A percentile compares a stretch with the other conserved stretches of the same genome.
Conservation (phyloP, 1,284 basidiomycete species). For the Exobasidium rhododendri region DNA sequence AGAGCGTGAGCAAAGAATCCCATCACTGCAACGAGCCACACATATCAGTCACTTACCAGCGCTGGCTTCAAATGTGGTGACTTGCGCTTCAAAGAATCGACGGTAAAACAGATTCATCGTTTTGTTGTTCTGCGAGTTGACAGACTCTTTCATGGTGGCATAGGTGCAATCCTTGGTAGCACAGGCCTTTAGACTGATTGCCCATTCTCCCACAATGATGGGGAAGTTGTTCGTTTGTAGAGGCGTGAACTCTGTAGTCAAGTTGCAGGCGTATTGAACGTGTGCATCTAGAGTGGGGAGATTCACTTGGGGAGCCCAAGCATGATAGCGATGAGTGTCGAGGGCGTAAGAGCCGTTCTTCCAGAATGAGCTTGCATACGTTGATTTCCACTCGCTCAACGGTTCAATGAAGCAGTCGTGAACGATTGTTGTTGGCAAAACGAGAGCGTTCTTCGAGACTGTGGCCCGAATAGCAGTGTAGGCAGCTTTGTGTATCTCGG, state of each 20-base stretch:
- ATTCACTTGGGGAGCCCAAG: conserved; percentile 5
- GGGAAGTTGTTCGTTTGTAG: not conserved
- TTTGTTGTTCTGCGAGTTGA: conserved; percentile 14
- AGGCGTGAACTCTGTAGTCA: not conserved
- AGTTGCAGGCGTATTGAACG: conserved; percentile 10
- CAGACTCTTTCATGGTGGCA: conserved; percentile 15
- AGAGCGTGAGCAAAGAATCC: too few relatives aligned
- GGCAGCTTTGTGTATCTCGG: conserved; percentile 46
- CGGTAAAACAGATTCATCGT: conserved; percentile 16
- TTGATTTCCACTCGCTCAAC: conserved; percentile 15
- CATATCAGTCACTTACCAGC: too few relatives aligned
- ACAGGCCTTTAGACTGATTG: conserved; percentile 13
- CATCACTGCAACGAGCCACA: too few relatives aligned
- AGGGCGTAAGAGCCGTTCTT: conserved; percentile 2
- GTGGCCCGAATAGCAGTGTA: conserved; percentile 42
- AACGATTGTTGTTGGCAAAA: conserved; percentile 52
- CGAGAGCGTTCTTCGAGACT: conserved; percentile 20
- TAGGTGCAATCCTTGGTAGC: not conserved
- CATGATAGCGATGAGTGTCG: conserved; percentile 23
- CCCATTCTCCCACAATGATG: conserved; percentile 19
- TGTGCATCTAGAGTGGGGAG: conserved; percentile 13
- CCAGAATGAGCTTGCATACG: conserved; percentile 2
- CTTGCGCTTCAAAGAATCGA: conserved; percentile 24
- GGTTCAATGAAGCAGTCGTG: conserved; percentile 52
- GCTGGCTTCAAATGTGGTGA: conserved; percentile 14